phyloP scores from a whole-genome alignment of 1,284 basidiomycete species.

The Lentinula novae-zelandiae region DNA sequence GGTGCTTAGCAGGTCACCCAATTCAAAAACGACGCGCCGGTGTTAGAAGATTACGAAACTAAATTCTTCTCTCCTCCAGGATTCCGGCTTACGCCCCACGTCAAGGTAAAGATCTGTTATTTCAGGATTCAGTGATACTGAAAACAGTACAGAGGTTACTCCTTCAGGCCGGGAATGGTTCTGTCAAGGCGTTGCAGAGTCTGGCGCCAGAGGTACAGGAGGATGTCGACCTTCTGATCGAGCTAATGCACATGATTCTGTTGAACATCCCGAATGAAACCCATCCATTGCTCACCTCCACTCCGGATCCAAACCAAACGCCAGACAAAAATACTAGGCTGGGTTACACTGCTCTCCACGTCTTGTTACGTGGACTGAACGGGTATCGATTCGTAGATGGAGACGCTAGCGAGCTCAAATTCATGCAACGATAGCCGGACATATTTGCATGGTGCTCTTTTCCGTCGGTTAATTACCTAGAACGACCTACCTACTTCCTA shows the following conservation, averaged over 20 bases:
- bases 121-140: too few relatives aligned
- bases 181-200: background rate
- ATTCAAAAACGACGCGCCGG: too few relatives aligned
- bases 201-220: background rate
- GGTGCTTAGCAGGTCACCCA: too few relatives aligned
- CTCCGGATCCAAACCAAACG: background rate
- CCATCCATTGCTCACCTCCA: background rate
- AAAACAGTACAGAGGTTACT: background rate
- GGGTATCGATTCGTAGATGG: background rate
- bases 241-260: background rate
- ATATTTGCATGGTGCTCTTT: background rate
- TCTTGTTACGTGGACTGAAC: background rate
- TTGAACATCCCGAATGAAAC: background rate
- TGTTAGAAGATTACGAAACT: too few relatives aligned
- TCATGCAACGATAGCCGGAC: background rate
- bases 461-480: background rate
- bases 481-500: background rate
- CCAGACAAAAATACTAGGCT: background rate
- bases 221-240: background rate
- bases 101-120: too few relatives aligned
- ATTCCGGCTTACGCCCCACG: too few relatives aligned
- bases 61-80: too few relatives aligned
- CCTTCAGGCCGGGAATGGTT: background rate
- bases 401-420: background rate
- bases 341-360: background rate